Evolutionary conservation across 768 basidiomycete genomes (phyloP), one percentile per base, ranked within the genome.

Genomic region (Trametes elegans): DNA sequence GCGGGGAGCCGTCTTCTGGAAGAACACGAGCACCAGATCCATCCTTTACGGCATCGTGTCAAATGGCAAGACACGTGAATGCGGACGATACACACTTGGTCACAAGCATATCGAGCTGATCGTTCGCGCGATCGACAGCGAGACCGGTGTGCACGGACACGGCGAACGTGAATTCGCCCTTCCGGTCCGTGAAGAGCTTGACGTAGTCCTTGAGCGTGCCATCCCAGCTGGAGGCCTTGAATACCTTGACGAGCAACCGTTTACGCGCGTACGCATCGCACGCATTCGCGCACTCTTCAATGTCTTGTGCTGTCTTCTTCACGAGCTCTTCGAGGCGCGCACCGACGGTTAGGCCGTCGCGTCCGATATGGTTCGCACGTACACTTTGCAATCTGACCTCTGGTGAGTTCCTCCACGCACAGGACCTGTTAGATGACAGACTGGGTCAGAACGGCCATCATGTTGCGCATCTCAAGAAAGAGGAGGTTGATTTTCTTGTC

Each of bases 391-490:
- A 69, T 24, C 59, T 66, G 38, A 71, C 57, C 24, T 64, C 57
- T 60, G 63, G 3, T 74, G 64, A 18, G 14, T 14, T 14, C 16
- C 7, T 18, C 19, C 11, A 8, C 9, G 31, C 28, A 7, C 11
- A 10, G 19, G 5, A n/a, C 3, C 14, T 29, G 5, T 13, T 19
- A 36, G 35, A 11, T 18, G 8, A 56, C 77, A 7, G 49, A 77
- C 78, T 79, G 73, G 19, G 79, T 69, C 16, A 82, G 73, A 2
- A 70, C 69, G 14, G 64, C 53, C 74, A 82, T 78, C 70, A 78
- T 73, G 46, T 80, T 73, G 53, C 72, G 73, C 79, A 83, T 83
- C 57, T 79, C 74, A 14, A 76, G 66, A 35, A 77, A 76, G 4
- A 83, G 67, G 5, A 72, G 66, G 4, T 76, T 57, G 5, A 81